Percentiles rank a stretch among this genome's conserved stretches.
Evolutionary conservation across 2,329 filamentous ascomycete species (phyloP).

Genomic region (Hysterium pulicare): DNA sequence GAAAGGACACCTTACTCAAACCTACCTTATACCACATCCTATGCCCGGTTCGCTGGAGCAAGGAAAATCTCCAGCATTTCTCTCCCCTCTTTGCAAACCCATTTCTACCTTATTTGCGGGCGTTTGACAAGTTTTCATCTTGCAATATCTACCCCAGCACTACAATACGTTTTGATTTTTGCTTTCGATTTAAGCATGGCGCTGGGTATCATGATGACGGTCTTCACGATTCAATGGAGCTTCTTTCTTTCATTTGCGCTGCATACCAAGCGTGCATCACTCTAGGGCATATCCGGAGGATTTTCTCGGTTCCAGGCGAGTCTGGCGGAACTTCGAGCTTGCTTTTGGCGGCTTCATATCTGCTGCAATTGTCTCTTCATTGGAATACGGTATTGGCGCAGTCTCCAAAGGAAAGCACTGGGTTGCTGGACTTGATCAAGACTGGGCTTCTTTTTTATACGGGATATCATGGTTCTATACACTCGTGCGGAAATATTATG

Average conservation of each 20-base stretch:
- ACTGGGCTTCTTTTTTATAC: too few relatives aligned
- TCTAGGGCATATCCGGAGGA: slow-evolving; percentile 8
- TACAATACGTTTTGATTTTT: background rate
- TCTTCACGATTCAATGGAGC: slow-evolving; percentile 9
- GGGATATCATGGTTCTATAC: too few relatives aligned
- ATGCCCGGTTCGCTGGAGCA: too few relatives aligned
- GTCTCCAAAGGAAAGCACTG: slow-evolving; percentile 1
- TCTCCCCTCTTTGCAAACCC: too few relatives aligned
- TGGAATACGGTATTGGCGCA: slow-evolving; percentile 2
- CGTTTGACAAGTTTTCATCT: too few relatives aligned
- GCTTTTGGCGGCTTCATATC: background rate
- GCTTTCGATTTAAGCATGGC: slow-evolving; percentile 9
- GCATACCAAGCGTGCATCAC: slow-evolving; percentile 20
- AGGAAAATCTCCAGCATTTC: too few relatives aligned
- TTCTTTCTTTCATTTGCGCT: slow-evolving; percentile 8
- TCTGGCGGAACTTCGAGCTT: background rate
- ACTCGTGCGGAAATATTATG: too few relatives aligned
- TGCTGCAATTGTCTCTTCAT: slow-evolving; percentile 1
- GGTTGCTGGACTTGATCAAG: too few relatives aligned
- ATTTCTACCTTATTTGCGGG: too few relatives aligned
- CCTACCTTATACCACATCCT: background rate
- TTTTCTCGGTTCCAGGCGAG: slow-evolving; percentile 5
- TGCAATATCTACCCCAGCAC: background rate
- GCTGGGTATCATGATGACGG: slow-evolving; percentile 6
- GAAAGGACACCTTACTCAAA: background rate